Conservation (phyloP, 192 early-diverging fungal species). For the Coemansia sp. region DNA sequence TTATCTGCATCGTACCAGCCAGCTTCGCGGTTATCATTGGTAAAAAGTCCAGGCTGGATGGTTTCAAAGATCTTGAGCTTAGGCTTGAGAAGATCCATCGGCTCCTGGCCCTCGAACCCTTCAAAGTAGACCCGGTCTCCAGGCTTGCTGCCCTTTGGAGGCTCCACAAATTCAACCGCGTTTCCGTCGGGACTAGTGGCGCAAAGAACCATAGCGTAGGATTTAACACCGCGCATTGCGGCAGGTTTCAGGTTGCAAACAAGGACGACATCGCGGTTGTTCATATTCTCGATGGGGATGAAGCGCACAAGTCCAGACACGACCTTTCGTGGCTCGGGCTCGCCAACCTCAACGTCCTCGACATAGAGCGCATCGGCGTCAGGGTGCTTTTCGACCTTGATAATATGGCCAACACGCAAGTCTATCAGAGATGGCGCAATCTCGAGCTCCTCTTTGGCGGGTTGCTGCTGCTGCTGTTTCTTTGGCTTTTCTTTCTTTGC, state of each 20-base stretch:
- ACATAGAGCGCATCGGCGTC: conserved; percentile 97
- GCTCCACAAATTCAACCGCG: conserved; percentile 90
- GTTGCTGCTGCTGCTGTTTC: conserved; percentile 59
- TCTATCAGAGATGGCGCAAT: conserved; percentile 83
- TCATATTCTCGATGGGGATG: conserved; percentile 89
- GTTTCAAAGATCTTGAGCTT: conserved; percentile 99
- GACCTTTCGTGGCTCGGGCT: conserved; percentile 81
- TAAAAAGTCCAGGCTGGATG: conserved; percentile 86
- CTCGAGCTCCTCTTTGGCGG: conserved; percentile 47
- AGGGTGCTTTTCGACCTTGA: conserved; percentile 84
- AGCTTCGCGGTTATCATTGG: conserved; percentile 67
- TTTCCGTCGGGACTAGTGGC: conserved; percentile 81
- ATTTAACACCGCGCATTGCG: conserved; percentile 93
- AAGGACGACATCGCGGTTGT: conserved; percentile 68
- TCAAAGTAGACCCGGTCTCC: conserved; percentile 93
- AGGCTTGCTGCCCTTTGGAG: conserved; percentile 81
- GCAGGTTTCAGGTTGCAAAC: conserved; percentile 96
- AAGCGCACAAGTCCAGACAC: conserved; percentile 93
- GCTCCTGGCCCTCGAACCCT: conserved; percentile 79
- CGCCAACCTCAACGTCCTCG: conserved; percentile 92
- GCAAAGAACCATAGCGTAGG: conserved; percentile 93
- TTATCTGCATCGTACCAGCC: conserved; percentile 62
- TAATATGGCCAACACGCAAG: conserved; percentile 90
- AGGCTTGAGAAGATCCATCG: conserved; percentile 91
- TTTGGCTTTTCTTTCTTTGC: conserved; percentile 52